phyloP scores from a whole-genome alignment of 2,329 filamentous ascomycete species.

The Emergomyces africanus region DNA sequence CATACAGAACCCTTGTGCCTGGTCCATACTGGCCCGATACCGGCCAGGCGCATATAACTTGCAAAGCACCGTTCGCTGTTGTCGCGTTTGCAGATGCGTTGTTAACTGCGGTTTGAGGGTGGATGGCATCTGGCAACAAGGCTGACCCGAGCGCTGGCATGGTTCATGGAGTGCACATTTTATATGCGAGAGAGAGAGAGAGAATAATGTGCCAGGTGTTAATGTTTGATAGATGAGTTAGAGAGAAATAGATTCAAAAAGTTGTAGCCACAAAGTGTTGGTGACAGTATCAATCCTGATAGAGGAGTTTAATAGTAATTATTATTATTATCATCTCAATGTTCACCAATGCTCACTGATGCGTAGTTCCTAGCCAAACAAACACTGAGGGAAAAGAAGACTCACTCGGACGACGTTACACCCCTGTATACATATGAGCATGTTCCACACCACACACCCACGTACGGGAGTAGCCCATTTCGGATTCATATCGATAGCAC shows the following conservation, averaged over 20 bases:
- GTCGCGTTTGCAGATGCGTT: conserved; percentile 14
- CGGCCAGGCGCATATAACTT: conserved; percentile 33
- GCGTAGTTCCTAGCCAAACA: too few species aligned
- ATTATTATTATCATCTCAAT: too few species aligned
- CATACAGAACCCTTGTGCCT: conserved; percentile 30
- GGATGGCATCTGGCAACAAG: conserved; percentile 15
- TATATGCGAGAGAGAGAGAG: too few species aligned
- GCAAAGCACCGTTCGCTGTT: conserved; percentile 15
- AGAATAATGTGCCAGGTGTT: neutral
- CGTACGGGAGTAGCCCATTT: too few species aligned
- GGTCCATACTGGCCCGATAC: conserved; percentile 32
- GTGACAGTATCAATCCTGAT: too few species aligned
- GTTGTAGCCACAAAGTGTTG: neutral
- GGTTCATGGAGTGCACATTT: neutral
- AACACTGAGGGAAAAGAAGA: too few species aligned
- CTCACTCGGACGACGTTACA: too few species aligned
- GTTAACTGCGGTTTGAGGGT: conserved; percentile 1
- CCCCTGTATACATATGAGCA: too few species aligned
- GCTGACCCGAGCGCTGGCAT: conserved; percentile 26
- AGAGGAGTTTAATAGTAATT: too few species aligned
- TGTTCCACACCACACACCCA: too few species aligned
- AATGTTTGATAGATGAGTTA: neutral
- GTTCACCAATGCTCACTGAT: too few species aligned
- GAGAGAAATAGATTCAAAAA: neutral
- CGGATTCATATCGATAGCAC: too few species aligned